Base-by-base conservation (phyloP, 1,284 basidiomycete species). In the Papiliotrema nemorosa region DNA sequence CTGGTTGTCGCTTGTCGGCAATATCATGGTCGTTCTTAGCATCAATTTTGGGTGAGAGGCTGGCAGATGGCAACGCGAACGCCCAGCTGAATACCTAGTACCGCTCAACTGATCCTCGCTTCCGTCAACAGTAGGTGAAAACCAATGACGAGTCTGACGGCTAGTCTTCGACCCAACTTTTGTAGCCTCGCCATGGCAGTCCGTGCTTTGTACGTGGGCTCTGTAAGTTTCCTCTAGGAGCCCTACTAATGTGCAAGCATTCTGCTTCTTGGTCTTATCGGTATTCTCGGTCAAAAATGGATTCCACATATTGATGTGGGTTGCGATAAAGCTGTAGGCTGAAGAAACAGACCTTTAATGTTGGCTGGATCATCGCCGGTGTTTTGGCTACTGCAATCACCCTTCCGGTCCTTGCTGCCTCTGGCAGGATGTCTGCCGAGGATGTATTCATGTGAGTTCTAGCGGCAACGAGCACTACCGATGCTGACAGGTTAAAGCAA, bases 31-130 rank as follows among this genome's bases (percentile, higher is more conserved):
- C 22, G 71, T 69, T 0, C 62, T 77, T 12, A 73, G 75, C 9
- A 76, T 74, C 54, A 76, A 76, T 58, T 77, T 78, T 53, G 67
- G 57, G 2, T n/a, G n/a, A n/a, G n/a, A n/a, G n/a, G n/a, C n/a
- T n/a, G n/a, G n/a, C n/a, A n/a, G n/a, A n/a, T n/a, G n/a, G n/a
- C n/a, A n/a, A n/a, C n/a, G n/a, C n/a, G n/a, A n/a, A n/a, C n/a
- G n/a, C n/a, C n/a, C n/a, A n/a, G n/a, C n/a, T n/a, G n/a, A n/a
- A n/a, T n/a, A n/a, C n/a, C n/a, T n/a, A n/a, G n/a, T n/a, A 73
- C 73, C 2, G 66, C 75, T 3, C 75, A 76, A 47, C 57, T 76
- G 16, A 75, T 76, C 53, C 63, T 75, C 7, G 55, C 60, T 9
- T 60, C 60, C 5, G 56, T 63, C 34, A 63, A 57, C 51, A 44